Base-by-base conservation (phyloP, 2,329 filamentous ascomycete species). In the Pestalotiopsis sp. region DNA sequence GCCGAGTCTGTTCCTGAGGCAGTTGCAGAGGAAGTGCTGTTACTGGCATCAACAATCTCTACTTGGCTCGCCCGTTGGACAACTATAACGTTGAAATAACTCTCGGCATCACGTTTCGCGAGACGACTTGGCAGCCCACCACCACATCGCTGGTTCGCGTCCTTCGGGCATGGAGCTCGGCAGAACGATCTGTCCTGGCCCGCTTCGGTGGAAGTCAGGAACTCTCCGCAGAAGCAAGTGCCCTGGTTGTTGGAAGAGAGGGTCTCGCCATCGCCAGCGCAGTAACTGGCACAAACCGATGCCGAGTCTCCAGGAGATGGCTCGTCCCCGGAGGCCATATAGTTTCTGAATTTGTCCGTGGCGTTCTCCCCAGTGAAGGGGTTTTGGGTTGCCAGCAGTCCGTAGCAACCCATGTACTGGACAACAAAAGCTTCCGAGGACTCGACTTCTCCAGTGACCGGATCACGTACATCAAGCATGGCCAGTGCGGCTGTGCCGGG, bases 241-340 rank as follows among this genome's bases (percentile, higher is more conserved):
- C 62, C 62, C n/a, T 65, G 62, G 23, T 65, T 65, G 41, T 65
- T 65, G 23, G 62, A 17, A 13, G 62, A 65, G 3, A 65, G 41
- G 3, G 38, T 12, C n/a, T 65, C 62, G 20, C 62, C 62, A 31
- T 52, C 40, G n/a, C 38, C 38, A n/a, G 62, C 62, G 7, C 62
- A 65, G 13, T 25, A 65, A 14, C 62, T 40, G 20, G 62, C 62
- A 40, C 62, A 65, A 9, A 14, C 25, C 4, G 38, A 65, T 23
- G 62, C 40, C 7, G 27, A 31, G 13, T 14, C 23, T 3, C 62
- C 62, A 49, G 31, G 31, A 9, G 38, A 65, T 23, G 62, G 20
- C 5, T n/a, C 49, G 13, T 14, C 12, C 4, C 62, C 62, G 25
- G 62, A 20, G 36, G 38, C n/a, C 13, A 7, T 13, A 52, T 65